Evolutionary conservation across 2,329 filamentous ascomycete genomes (phyloP).

Genomic region (Esteya vermicola): DNA sequence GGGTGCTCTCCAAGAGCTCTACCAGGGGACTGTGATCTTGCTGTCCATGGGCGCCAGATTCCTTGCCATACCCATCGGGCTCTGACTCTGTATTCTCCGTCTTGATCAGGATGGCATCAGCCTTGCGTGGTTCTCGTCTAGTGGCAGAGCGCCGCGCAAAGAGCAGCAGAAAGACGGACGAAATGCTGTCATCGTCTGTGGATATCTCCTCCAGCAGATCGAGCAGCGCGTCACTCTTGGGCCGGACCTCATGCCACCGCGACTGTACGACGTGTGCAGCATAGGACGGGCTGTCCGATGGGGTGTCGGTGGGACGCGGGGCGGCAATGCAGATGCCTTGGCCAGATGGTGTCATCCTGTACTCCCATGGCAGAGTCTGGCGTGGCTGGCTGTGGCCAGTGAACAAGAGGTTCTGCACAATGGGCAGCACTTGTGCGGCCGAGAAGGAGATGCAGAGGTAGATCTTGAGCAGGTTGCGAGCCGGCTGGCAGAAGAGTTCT

Average conservation of each 20-base stretch:
- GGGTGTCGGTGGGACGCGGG: too few species aligned
- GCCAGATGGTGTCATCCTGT: slow-evolving; percentile 24
- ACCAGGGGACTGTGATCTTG: slow-evolving; percentile 24
- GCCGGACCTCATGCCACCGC: slow-evolving; percentile 24
- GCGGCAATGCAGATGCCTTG: slow-evolving; percentile 40
- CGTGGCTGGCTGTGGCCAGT: slow-evolving; percentile 25
- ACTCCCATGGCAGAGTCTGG: slow-evolving; percentile 35
- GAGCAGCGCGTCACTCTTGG: slow-evolving; percentile 32
- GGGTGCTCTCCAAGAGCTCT: slow-evolving; percentile 41
- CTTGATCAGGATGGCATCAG: slow-evolving; percentile 15
- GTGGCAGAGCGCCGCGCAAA: slow-evolving; percentile 44
- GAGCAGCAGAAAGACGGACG: slow-evolving; percentile 44
- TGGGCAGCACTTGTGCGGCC: slow-evolving; percentile 27
- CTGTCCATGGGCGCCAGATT: too few species aligned
- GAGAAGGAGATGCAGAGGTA: slow-evolving; percentile 44
- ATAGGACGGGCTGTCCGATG: slow-evolving; percentile 12
- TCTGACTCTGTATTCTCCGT: slow-evolving; percentile 8
- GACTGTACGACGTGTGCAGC: slow-evolving; percentile 15
- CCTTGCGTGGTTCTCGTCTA: slow-evolving; percentile 1
- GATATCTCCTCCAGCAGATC: slow-evolving; percentile 32
- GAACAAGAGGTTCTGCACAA: slow-evolving; percentile 42
- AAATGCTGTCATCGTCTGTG: slow-evolving; percentile 40
- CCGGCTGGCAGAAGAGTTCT: slow-evolving; percentile 28
- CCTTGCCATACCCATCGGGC: too few species aligned
- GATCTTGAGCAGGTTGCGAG: slow-evolving; percentile 36